Evolutionary conservation across 192 early-diverging fungal species (phyloP).

Genomic region (Allomyces macrogynus): DNA sequence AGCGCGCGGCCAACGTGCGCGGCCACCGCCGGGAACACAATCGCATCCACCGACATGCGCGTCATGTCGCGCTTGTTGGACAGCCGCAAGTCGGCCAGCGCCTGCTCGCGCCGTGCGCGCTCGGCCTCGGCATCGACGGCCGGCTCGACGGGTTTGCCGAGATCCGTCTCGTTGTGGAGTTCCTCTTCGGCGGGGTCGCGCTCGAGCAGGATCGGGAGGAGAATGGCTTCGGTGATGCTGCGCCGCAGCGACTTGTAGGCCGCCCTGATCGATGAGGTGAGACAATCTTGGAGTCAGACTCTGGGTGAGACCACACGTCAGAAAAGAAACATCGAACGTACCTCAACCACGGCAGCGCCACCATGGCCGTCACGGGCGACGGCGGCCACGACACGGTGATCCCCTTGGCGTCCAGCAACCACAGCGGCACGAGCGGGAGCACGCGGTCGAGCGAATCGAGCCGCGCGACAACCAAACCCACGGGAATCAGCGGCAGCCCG

Average conservation of each 20-base stretch:
- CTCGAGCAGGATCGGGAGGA: not conserved
- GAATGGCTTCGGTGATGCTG: not conserved
- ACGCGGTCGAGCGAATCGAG: not conserved
- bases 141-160: not conserved
- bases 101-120: not conserved
- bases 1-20: not conserved
- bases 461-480: not conserved
- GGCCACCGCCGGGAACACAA: not conserved
- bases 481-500: not conserved
- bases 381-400: not conserved
- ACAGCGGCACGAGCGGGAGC: not conserved
- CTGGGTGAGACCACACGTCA: too few relatives aligned
- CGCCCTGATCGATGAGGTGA: too few relatives aligned
- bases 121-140: not conserved
- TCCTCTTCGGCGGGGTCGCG: not conserved
- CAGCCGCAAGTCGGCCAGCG: not conserved
- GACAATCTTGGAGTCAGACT: too few relatives aligned
- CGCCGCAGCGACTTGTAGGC: not conserved
- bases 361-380: not conserved
- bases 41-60: not conserved
- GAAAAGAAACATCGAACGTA: not conserved
- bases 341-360: not conserved
- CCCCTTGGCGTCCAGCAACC: not conserved
- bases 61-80: not conserved
- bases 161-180: too few relatives aligned